These are phyloP conservation scores for Phoenix dactylifera DNA, from an alignment of 176 grass and related monocot species.

Conservation along the genomic window DNA sequence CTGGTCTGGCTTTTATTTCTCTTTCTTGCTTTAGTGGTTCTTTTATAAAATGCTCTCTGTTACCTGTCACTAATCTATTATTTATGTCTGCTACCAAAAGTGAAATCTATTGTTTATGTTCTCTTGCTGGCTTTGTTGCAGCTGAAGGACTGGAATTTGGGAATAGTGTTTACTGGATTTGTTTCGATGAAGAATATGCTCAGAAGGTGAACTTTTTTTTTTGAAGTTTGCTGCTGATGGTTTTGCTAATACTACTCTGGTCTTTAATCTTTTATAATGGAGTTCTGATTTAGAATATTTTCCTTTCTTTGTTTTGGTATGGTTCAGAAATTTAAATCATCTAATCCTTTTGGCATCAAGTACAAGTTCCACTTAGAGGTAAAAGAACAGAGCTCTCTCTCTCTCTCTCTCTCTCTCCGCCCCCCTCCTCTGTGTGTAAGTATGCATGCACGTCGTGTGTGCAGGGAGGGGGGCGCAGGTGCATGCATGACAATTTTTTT, in stretches of 20 bases:
- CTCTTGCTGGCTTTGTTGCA: slow-evolving; percentile 9
- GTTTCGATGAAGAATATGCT: slow-evolving; percentile 64
- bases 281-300: not conserved
- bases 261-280: too few relatives aligned
- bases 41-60: too few relatives aligned
- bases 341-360: slow-evolving; percentile 81
- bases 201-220: slow-evolving; percentile 41
- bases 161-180: slow-evolving; percentile 78
- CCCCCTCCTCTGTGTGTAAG: too few relatives aligned
- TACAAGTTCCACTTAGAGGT: slow-evolving; percentile 99
- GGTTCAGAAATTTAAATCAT: slow-evolving; percentile 71
- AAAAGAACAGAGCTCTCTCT: slow-evolving; percentile 15
- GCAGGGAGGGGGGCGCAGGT: too few relatives aligned
- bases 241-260: too few relatives aligned
- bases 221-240: not conserved
- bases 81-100: too few relatives aligned
- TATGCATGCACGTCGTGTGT: too few relatives aligned
- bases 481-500: too few relatives aligned
- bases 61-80: too few relatives aligned
- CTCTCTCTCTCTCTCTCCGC: slow-evolving; percentile 5
- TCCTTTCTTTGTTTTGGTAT: slow-evolving; percentile 10
- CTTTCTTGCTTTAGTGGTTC: too few relatives aligned
- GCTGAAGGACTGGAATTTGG: slow-evolving; percentile 94
- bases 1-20: too few relatives aligned
- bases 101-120: too few relatives aligned